Percentiles rank a stretch among this genome's conserved stretches.
Evolutionary conservation across 1,284 basidiomycete genomes (phyloP).

Genomic region (Vanrija humicola): DNA sequence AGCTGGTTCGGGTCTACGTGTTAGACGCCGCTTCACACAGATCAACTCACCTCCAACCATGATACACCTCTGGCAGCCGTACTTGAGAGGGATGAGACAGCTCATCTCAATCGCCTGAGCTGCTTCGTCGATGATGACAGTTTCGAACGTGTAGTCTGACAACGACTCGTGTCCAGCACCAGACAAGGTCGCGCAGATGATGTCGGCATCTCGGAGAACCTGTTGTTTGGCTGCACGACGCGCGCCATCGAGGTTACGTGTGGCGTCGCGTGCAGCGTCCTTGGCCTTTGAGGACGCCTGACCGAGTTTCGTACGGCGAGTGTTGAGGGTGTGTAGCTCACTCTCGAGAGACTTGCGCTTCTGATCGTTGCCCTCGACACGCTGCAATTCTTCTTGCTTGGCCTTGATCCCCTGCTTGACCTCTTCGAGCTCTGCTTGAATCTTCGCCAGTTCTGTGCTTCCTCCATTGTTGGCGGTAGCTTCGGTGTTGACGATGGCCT

Average conservation of each 20-base stretch:
- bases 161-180: constrained; percentile 88
- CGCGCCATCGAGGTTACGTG: constrained; percentile 69
- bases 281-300: constrained; percentile 70
- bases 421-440: constrained; percentile 65
- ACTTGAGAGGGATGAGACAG: constrained; percentile 94
- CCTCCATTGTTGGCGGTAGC: constrained; percentile 52
- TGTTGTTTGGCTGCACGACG: constrained; percentile 68
- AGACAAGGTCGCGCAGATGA: constrained; percentile 90
- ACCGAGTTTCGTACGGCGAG: constrained; percentile 61
- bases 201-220: constrained; percentile 80
- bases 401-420: constrained; percentile 61
- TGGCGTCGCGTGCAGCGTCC: constrained; percentile 71
- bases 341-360: constrained; percentile 56
- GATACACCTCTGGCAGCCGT: constrained; percentile 76
- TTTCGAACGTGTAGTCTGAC: constrained; percentile 82
- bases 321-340: constrained; percentile 66
- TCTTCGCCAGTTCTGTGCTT: constrained; percentile 53
- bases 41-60: constrained; percentile 79
- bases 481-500: constrained; percentile 63
- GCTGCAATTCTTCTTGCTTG: constrained; percentile 59
- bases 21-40: constrained; percentile 1
- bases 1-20: constrained; percentile 86
- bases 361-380: constrained; percentile 37
- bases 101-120: constrained; percentile 96
- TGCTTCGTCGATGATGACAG: constrained; percentile 96